These are phyloP conservation scores for Voacanga thouarsii DNA, from an alignment of 257 asterid genomes.

Conservation along the genomic window DNA sequence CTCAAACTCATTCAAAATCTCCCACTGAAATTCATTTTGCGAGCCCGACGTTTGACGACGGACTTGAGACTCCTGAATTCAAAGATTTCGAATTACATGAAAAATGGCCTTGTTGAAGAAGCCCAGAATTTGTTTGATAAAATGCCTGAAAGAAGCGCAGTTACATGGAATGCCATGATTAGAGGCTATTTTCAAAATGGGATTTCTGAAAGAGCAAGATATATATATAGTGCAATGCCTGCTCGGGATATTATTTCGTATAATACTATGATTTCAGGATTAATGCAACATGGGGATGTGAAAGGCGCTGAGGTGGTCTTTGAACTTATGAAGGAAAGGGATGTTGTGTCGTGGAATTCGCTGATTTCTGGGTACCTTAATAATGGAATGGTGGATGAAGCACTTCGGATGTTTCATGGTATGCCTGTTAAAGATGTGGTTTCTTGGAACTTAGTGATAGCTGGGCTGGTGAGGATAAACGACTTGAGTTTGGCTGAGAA, in stretches of 20 bases:
- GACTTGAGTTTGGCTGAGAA: slow-evolving; percentile 42
- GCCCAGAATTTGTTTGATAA: slow-evolving; percentile 51
- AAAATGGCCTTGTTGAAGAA: slow-evolving; percentile 44
- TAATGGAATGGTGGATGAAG: slow-evolving; percentile 42
- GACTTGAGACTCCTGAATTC: slow-evolving; percentile 54
- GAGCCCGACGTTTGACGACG: slow-evolving; percentile 19
- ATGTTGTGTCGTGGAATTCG: slow-evolving; percentile 62
- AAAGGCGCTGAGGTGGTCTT: slow-evolving; percentile 58
- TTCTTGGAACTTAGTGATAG: slow-evolving; percentile 61
- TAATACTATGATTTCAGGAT: slow-evolving; percentile 54
- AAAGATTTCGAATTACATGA: slow-evolving; percentile 49
- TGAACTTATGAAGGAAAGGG: slow-evolving; percentile 39
- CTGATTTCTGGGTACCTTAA: slow-evolving; percentile 58
- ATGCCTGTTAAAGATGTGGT: slow-evolving; percentile 54
- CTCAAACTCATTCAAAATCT: slow-evolving; percentile 15
- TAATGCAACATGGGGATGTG: slow-evolving; percentile 54
- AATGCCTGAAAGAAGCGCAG: slow-evolving; percentile 51
- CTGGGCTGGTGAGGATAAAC: slow-evolving; percentile 45
- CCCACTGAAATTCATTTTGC: slow-evolving; percentile 15
- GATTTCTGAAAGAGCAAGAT: slow-evolving; percentile 29
- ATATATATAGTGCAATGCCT: slow-evolving; percentile 44
- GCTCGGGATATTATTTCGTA: slow-evolving; percentile 53
- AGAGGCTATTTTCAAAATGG: slow-evolving; percentile 62
- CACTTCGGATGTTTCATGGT: slow-evolving; percentile 30
- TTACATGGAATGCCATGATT: slow-evolving; percentile 61